Conservation (phyloP, 2,329 filamentous ascomycete genomes). For the Beauveria rudraprayagi region DNA sequence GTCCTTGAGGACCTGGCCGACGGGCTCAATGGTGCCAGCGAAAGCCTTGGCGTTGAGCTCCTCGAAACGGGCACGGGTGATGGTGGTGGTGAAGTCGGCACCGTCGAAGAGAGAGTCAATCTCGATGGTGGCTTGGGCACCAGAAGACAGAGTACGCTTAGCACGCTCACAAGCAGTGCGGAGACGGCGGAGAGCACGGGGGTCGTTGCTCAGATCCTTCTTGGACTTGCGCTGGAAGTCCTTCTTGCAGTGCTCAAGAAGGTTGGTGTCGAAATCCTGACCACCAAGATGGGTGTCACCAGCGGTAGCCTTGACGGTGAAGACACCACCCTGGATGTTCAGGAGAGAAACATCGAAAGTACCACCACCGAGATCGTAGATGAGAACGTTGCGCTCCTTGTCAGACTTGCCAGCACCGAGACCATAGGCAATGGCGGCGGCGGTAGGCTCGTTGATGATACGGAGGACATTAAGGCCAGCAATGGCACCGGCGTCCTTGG, state of each 20-base stretch:
- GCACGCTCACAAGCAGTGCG: slow-evolving; percentile 98
- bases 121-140: slow-evolving; percentile 91
- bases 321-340: slow-evolving; percentile 95
- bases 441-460: slow-evolving; percentile 94
- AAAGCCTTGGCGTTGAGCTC: slow-evolving; percentile 98
- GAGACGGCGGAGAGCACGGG: slow-evolving; percentile 90
- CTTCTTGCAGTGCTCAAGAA: slow-evolving; percentile 94
- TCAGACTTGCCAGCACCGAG: slow-evolving; percentile 66
- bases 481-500: slow-evolving; percentile 89
- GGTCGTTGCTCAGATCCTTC: slow-evolving; percentile 81
- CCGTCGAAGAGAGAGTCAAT: slow-evolving; percentile 96
- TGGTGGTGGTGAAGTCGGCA: slow-evolving; percentile 95
- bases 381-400: slow-evolving; percentile 79
- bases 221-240: slow-evolving; percentile 90
- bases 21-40: slow-evolving; percentile 98
- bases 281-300: slow-evolving; percentile 97
- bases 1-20: slow-evolving; percentile 97
- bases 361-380: slow-evolving; percentile 96
- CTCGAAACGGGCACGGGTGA: slow-evolving; percentile 98
- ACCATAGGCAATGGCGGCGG: slow-evolving; percentile 90
- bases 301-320: slow-evolving; percentile 88
- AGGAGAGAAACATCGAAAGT: slow-evolving; percentile 99
- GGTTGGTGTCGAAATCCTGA: slow-evolving; percentile 97
- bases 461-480: slow-evolving; percentile 91
- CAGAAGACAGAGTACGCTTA: slow-evolving; percentile 92